phyloP scores from a whole-genome alignment of 2,329 filamentous ascomycete genomes.

The Daldinia eschscholtzii region DNA sequence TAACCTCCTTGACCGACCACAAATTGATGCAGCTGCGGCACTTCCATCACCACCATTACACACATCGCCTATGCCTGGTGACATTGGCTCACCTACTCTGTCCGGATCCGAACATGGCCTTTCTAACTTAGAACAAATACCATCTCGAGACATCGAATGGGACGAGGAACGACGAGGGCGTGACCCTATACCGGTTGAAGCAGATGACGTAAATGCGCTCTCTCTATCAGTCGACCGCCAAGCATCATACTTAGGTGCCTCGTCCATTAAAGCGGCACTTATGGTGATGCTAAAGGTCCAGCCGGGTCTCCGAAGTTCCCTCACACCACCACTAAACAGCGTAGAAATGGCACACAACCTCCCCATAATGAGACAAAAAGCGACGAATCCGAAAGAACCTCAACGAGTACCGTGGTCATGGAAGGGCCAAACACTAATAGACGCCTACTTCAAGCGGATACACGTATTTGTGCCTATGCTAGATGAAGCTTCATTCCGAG shows the following conservation, averaged over 20 bases:
- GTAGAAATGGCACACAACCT: constrained; percentile 62
- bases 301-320: constrained; percentile 60
- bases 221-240: constrained; percentile 72
- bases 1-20: constrained; percentile 64
- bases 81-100: constrained; percentile 63
- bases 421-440: constrained; percentile 76
- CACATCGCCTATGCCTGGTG: constrained; percentile 61
- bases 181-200: constrained; percentile 71
- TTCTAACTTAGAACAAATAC: constrained; percentile 75
- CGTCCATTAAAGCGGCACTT: constrained; percentile 79
- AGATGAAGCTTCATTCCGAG: constrained; percentile 77
- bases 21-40: constrained; percentile 57
- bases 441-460: constrained; percentile 81
- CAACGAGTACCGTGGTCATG: constrained; percentile 69
- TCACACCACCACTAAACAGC: constrained; percentile 62
- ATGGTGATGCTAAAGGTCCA: constrained; percentile 75
- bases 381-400: constrained; percentile 60
- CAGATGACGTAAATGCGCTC: constrained; percentile 78
- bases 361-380: constrained; percentile 59
- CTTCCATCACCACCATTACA: constrained; percentile 68
- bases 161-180: constrained; percentile 71
- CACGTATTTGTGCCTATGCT: constrained; percentile 81
- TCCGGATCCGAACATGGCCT: constrained; percentile 64
- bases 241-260: constrained; percentile 76
- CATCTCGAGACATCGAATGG: constrained; percentile 72